These are phyloP conservation scores for Globisporangium recalcitrans DNA, from an alignment of 352 stramenopile species.

Conservation along the genomic window DNA sequence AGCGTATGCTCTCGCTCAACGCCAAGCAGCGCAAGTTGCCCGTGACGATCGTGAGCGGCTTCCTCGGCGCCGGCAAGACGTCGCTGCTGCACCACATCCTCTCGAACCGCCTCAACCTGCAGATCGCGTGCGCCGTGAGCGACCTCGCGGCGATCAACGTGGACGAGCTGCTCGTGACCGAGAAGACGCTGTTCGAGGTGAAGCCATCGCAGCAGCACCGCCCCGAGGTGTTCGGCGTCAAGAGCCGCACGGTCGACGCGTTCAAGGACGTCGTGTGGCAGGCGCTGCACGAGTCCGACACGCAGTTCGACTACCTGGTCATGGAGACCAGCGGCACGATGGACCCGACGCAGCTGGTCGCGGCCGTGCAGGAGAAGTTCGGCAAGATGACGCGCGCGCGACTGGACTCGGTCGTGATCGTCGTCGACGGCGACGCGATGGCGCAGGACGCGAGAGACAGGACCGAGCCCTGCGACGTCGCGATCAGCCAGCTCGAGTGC, in stretches of 20 bases:
- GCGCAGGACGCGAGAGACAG: conserved; percentile 31
- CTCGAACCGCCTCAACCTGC: conserved; percentile 59
- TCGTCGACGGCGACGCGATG: conserved; percentile 72
- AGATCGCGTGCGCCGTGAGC: conserved; percentile 62
- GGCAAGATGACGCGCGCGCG: conserved; percentile 75
- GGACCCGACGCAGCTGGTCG: conserved; percentile 62
- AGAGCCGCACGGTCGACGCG: conserved; percentile 29
- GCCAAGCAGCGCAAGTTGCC: conserved; percentile 39
- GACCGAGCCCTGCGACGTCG: conserved; percentile 33
- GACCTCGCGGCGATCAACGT: conserved; percentile 68
- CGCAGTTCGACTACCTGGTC: conserved; percentile 67
- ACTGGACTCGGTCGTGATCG: conserved; percentile 69
- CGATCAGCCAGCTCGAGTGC: conserved; percentile 54
- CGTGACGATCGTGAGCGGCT: conserved; percentile 64
- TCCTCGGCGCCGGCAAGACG: conserved; percentile 65
- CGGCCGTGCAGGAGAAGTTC: conserved; percentile 64
- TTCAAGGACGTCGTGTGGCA: conserved; percentile 79
- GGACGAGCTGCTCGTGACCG: conserved; percentile 55
- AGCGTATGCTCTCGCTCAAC: conserved; percentile 47
- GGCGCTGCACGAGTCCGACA: conserved; percentile 37
- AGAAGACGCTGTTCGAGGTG: conserved; percentile 34
- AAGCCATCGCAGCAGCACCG: conserved; percentile 20
- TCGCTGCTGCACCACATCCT: conserved; percentile 63
- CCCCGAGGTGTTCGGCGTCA: conserved; percentile 29
- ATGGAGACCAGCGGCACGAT: conserved; percentile 75